A percentile compares a stretch with the other conserved stretches of the same genome.
phyloP scores from a whole-genome alignment of 2,329 filamentous ascomycete species.

The Aureobasidium sp. region DNA sequence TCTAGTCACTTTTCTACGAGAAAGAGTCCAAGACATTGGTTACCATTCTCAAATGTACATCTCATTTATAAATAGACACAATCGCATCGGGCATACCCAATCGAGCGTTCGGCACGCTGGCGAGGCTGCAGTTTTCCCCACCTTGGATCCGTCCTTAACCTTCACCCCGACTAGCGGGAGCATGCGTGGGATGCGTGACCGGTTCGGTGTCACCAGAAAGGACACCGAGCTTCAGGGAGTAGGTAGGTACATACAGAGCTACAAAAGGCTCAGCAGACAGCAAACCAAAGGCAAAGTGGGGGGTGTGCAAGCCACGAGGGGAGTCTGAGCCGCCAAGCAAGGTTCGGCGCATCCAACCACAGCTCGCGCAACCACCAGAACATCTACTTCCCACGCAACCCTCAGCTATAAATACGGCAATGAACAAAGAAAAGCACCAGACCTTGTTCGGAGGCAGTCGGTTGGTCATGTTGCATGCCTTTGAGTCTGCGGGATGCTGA shows the following conservation, averaged over 20 bases:
- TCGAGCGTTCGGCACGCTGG: background rate
- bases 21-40: background rate
- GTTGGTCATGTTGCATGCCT: constrained; percentile 18
- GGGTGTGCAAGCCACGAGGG: constrained; percentile 1
- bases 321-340: background rate
- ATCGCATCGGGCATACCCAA: background rate
- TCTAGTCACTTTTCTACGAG: background rate
- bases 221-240: background rate
- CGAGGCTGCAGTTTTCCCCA: constrained; percentile 3
- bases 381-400: background rate
- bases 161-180: background rate
- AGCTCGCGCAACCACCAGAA: constrained; percentile 4
- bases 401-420: background rate
- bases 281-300: background rate
- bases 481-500: constrained; percentile 1
- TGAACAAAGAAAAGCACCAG: constrained; percentile 7
- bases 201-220: constrained; percentile 1
- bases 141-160: background rate
- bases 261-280: constrained; percentile 2
- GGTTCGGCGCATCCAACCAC: background rate
- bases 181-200: constrained; percentile 9
- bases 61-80: background rate
- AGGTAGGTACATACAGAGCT: background rate
- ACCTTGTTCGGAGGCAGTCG: constrained; percentile 26
- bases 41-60: background rate